Base-by-base conservation (phyloP, 495 filamentous ascomycete genomes). In the Hypoxylon fragiforme region DNA sequence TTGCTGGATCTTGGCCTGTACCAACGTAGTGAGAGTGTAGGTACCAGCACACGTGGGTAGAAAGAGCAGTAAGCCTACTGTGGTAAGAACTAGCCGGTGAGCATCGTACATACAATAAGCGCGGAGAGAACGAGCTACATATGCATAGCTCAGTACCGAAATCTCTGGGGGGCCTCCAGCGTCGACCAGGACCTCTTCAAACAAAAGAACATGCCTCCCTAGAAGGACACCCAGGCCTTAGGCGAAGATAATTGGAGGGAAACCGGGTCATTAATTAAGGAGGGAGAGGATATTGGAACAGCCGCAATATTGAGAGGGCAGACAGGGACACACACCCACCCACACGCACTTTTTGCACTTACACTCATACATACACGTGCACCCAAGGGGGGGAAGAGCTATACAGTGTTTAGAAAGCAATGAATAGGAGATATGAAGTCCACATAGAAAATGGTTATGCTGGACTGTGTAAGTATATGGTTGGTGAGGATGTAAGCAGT, bases 101-200 rank as follows among this genome's bases (percentile, higher is more conserved):
- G 24, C 35, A 60, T 35, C 22, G 34, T 31, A 50, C n/a, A n/a
- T n/a, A n/a, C n/a, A n/a, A n/a, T 45, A 26, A 35, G 46, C 34
- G 36, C 46, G 47, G 45, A 57, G 54, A 31, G 24, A 9, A 46
- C 15, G 30, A 36, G 44, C 43, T 47, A 45, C 51, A 47, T 43
- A 56, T 57, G 58, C 50, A 55, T 34, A 51, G 34, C 50, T 35
- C 39, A 48, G 13, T 60, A 39, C 56, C 50, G 49, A 59, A 50
- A 53, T 48, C 34, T 40, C 40, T 60, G 12, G 44, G 44, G 45
- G 53, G 37, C 44, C 13, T 7, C 31, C 31, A 35, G 7, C 7
- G 31, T 30, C 11, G 30, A 48, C 42, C 24, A 37, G 34, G 41
- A 34, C 19, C 9, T 44, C 5, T 46, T 11, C 24, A 51, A 42